Percentiles rank a stretch among this genome's conserved stretches.
phyloP scores from a whole-genome alignment of 2,329 filamentous ascomycete species.

The Ilyonectria mors-panacis region DNA sequence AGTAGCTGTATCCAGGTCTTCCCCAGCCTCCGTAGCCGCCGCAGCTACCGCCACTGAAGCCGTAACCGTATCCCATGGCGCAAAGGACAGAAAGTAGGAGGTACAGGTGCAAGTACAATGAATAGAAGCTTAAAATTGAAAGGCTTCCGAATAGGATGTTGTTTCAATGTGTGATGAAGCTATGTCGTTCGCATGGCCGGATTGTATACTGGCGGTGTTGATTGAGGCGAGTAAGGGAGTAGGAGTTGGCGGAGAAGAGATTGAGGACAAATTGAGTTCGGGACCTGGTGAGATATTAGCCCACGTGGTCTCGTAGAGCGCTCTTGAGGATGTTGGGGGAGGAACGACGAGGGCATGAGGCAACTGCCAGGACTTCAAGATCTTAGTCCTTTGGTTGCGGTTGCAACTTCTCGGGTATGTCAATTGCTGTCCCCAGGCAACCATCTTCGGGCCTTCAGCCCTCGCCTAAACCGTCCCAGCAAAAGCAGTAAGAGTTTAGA shows the following conservation, averaged over 20 bases:
- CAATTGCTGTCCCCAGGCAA: not conserved
- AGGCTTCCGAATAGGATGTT: not conserved
- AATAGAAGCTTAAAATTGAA: not conserved
- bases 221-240: not conserved
- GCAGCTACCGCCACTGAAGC: constrained; percentile 4
- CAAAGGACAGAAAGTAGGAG: not conserved
- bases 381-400: not conserved
- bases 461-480: not conserved
- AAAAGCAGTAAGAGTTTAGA: not conserved
- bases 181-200: not conserved
- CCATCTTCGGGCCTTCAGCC: not conserved
- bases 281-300: not conserved
- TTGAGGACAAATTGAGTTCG: too few species aligned
- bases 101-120: not conserved
- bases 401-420: not conserved
- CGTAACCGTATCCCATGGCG: constrained; percentile 15
- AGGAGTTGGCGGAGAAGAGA: not conserved
- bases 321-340: not conserved
- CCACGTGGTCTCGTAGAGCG: not conserved
- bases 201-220: not conserved
- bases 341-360: not conserved
- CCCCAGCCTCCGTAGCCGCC: constrained; percentile 4
- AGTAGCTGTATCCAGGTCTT: constrained; percentile 15
- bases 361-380: not conserved
- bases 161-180: not conserved